Evolutionary conservation across 2,329 filamentous ascomycete genomes (phyloP), one percentile per base, ranked within the genome.

Genomic region (Epichloe scottii): DNA sequence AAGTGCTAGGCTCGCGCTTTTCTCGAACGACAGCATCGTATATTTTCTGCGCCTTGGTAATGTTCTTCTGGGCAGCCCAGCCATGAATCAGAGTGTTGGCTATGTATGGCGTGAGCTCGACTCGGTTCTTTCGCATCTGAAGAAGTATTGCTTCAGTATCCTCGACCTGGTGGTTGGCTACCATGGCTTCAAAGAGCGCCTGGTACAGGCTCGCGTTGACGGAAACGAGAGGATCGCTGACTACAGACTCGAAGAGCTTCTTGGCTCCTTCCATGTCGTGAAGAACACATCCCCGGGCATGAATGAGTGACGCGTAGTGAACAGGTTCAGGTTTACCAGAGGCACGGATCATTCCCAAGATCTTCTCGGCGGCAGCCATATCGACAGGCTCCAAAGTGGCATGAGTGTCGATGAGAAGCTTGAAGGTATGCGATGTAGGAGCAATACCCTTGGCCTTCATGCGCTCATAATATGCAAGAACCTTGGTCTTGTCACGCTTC

Each of bases 21-120:
- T 82, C 78, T 30, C 81, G 77, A 8, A 83, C 79, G 3, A 98
- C 83, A n/a, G 78, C 76, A 53, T 86, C 78, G 64, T 95, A 98
- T 55, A 96, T 82, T 23, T 77, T 71, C 62, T 84, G 81, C 17
- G 89, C 87, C 68, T 89, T 90, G 54, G 72, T 69, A 43, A 97
- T 86, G 56, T 94, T 79, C 68, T 85, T 85, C 65, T 87, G 86
- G 14, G 84, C 78, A 21, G 91, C 88, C 91, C 93, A 98, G 56
- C 93, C 93, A 63, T 97, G 90, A 62, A 98, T 97, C 44, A 98
- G 77, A 5, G 91, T 95, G 73, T 98, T 98, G 63, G 93, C 93
- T 63, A 98, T 97, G 71, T 98, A 98, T 0, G 93, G 86, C 2
- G 93, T 97, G 74, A 97, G 82, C 60, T 89, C 85, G 11, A 98